These are phyloP conservation scores for Melaleuca alternifolia DNA, from an alignment of 345 rosid genomes.

Conservation along the genomic window DNA sequence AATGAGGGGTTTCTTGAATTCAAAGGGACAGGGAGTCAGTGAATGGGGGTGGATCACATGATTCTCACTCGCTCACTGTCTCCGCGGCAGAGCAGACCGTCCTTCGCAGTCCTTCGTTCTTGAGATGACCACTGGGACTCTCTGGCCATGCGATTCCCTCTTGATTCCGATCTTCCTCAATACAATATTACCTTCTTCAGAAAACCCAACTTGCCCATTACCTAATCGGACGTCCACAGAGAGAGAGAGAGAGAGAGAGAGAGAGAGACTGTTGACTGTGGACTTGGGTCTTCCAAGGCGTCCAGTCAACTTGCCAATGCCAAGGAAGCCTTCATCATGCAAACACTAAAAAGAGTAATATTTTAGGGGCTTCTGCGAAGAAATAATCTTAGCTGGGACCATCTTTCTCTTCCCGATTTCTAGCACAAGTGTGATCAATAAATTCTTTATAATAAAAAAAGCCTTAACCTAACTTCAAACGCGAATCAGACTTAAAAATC, in stretches of 20 bases:
- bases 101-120: not conserved
- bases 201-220: not conserved
- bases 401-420: not conserved
- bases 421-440: not conserved
- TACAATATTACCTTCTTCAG: not conserved
- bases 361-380: not conserved
- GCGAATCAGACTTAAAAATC: too few species aligned
- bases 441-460: not conserved
- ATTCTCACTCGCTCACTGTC: conserved; percentile 30
- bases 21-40: conserved; percentile 2
- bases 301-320: not conserved
- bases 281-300: not conserved
- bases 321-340: not conserved
- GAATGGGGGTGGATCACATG: conserved; percentile 48
- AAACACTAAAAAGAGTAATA: not conserved
- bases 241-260: not conserved
- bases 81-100: not conserved
- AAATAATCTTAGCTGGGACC: not conserved
- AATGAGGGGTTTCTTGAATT: not conserved
- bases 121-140: not conserved
- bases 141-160: not conserved
- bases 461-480: not conserved
- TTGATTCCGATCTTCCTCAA: not conserved
- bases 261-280: not conserved
- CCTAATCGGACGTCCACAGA: not conserved